Evolutionary conservation across 2,329 filamentous ascomycete species (phyloP), one percentile per base, ranked within the genome.

Genomic region (Cercospora sp.): DNA sequence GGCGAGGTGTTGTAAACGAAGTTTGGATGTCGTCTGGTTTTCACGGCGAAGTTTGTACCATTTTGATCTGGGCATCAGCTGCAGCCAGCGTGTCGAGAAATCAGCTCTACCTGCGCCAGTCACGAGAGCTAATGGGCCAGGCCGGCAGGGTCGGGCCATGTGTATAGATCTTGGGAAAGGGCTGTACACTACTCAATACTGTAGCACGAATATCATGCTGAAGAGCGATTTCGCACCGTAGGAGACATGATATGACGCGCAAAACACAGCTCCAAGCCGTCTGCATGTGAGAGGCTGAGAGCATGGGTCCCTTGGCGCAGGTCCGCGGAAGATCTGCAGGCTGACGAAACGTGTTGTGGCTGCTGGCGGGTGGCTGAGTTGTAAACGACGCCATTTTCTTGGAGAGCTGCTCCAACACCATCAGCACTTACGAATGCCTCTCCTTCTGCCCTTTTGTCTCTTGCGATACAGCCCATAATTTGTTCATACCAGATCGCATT

Each of bases 1-100:
- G 93, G 95, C 69, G 95, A 99, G 82, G 95, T 99, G 68, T 83
- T 97, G 82, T 94, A 90, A 72, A 64, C 20, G 10, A 26, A 26
- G 9, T 31, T 40, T 20, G 33, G 18, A 18, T 20, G 23, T n/a
- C n/a, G 16, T 26, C 18, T 31, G 9, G n/a, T 23, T 30, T 40
- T 12, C 18, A 36, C 18, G 62, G 62, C 62, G 48, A 57, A 57
- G 58, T 42, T 58, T 64, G 62, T 64, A 58, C 31, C 31, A 64
- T 64, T 28, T 53, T 64, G 62, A 58, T 57, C 51, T 40, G 51
- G 62, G 48, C 31, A 64, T 55, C 48, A 64, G 62, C 51, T 64
- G 62, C 62, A 58, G 62, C 48, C 31, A 51, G 30, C 30, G 51
- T 57, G 48, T 64, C 51, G 62, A 36, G 48, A 55, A 64, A 16